Base-by-base conservation (phyloP, 108 stramenopile genomes). In the Pseudonitzschia pungens region DNA sequence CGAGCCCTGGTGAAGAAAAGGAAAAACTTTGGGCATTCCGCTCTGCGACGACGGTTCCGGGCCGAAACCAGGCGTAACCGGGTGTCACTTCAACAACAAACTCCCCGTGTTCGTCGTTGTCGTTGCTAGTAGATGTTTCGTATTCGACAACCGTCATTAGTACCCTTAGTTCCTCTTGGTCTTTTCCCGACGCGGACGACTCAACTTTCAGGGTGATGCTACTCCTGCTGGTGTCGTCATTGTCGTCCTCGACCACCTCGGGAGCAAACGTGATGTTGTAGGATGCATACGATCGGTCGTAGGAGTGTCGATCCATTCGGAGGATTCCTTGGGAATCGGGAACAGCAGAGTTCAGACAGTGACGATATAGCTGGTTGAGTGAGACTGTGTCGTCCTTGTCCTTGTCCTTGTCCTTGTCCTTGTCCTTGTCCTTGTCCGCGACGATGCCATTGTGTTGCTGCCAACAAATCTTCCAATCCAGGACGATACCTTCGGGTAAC, bases 1-100 rank as follows among this genome's bases (percentile, higher is more conserved):
- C 64, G 3, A 65, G 36, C 1, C 64, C 64, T 33, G 32, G 32
- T 11, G 64, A 36, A 7, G 64, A 24, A 65, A 65, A 65, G 40
- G 64, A 4, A 65, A 65, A 24, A 4, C 45, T 12, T 14, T 58
- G 28, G 9, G 4, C 14, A 10, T 58, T 32, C 15, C 12, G 31
- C 14, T 58, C 57, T 32, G 57, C 10, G 57, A 20, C 32, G 1
- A 32, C 32, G 9, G 57, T 32, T 12, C 28, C 32, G 3, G 66
- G 66, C 7, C 66, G 66, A 27, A 67, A 67, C 66, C 66, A 67
- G 20, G 66, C 66, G 45, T 50, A 67, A 42, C 66, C 22, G n/a
- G 66, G 45, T 22, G 2, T 5, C 36, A 67, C 4, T 8, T 67
- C 45, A 1, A 67, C n/a, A n/a, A 48, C 42, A 21, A 44, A 67